Evolutionary conservation across 2,329 filamentous ascomycete genomes (phyloP), one percentile per base, ranked within the genome.

Genomic region (Akanthomyces dipterigenus): DNA sequence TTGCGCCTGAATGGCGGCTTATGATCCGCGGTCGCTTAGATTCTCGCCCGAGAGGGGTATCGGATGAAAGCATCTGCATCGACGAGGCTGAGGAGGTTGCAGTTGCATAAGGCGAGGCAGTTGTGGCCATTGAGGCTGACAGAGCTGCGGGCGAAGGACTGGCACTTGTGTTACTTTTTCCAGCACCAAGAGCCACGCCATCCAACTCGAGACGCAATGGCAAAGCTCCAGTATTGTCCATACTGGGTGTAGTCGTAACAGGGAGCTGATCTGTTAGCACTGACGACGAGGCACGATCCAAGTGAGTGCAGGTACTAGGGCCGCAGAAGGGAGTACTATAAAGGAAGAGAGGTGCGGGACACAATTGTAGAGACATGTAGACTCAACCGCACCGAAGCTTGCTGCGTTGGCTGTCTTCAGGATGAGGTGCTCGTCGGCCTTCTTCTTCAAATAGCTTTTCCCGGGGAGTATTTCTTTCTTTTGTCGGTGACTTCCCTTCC

Each of bases 361-460:
- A 60, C 22, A 60, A 20, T 53, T 54, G 57, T 16, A 60, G 40
- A 42, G 57, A 51, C 57, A 60, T 60, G 48, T 60, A 54, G 34
- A 51, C 20, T 43, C 24, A 18, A 16, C 16, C 14, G 34, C n/a
- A 22, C 8, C n/a, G 36, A 34, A 31, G 22, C 11, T 20, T 20
- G 16, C 22, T 28, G 28, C 28, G n/a, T 26, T 46, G 24, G 5
- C 24, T 45, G 55, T n/a, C 3, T 11, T 42, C 11, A 5, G 22
- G 40, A 20, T 26, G 12, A 28, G 12, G n/a, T n/a, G 55, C 9
- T 18, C 16, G 34, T 11, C 22, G 6, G n/a, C 14, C 31, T 7
- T 24, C 14, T 28, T 54, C 14, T 53, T 16, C 16, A 40, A 26
- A 16, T 16, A 16, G 36, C 14, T 11, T 16, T 40, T 11, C 5